Percentiles rank a stretch among this genome's conserved stretches.
Conservation (phyloP, 257 asterid species). For the Rubia yunnanensis region DNA sequence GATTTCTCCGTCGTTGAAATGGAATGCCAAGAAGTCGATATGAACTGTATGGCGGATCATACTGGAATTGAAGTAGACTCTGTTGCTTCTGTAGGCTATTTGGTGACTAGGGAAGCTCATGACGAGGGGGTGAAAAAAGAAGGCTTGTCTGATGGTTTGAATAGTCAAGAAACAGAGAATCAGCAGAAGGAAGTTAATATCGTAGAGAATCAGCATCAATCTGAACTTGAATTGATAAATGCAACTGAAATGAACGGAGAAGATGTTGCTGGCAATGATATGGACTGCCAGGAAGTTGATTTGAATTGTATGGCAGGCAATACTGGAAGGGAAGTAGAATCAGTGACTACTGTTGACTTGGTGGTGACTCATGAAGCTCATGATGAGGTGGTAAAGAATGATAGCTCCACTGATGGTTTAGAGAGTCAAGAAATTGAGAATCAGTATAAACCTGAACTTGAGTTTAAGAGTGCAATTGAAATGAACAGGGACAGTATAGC, state of each 20-base stretch:
- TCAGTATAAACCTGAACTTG: too few species aligned
- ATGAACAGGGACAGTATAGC: too few species aligned
- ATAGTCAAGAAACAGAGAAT: neutral
- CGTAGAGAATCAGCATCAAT: neutral
- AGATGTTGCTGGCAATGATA: neutral
- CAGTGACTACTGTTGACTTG: too few species aligned
- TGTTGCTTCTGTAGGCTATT: neutral
- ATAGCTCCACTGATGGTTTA: too few species aligned
- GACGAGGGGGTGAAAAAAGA: neutral
- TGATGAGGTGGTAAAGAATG: too few species aligned
- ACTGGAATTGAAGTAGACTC: neutral
- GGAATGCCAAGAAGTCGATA: neutral
- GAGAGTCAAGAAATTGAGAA: too few species aligned
- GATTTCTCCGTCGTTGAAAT: neutral
- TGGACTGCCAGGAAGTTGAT: neutral
- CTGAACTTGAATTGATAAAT: neutral
- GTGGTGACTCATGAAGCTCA: too few species aligned
- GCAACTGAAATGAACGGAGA: too few species aligned
- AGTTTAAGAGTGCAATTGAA: too few species aligned
- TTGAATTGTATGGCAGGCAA: too few species aligned
- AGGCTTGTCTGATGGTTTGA: neutral
- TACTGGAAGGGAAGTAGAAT: too few species aligned
- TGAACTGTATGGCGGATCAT: neutral
- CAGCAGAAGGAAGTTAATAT: neutral
- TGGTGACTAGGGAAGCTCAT: conserved; percentile 1